Evolutionary conservation across 2,329 filamentous ascomycete genomes (phyloP), one percentile per base, ranked within the genome.

Genomic region (Microsporum audouinii): DNA sequence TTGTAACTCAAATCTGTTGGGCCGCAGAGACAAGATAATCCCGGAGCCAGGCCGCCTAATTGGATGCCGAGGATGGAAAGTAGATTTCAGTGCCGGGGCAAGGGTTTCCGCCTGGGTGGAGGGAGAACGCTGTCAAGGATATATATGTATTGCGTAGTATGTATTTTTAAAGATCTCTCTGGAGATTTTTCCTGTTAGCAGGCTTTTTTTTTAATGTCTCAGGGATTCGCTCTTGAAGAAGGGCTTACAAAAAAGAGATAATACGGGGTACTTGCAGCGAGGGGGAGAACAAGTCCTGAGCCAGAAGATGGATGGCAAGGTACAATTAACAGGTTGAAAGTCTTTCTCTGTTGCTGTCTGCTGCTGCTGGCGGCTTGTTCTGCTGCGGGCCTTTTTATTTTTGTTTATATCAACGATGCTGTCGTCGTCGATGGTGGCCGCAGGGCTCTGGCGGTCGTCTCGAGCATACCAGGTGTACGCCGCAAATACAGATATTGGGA

Each of bases 401-500:
- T 31, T 29, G 27, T 23, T 23, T 23, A 23, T 23, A 36, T 3
- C 8, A 8, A 33, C 33, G 51, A 63, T 63, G 62, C 58, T 63
- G 14, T 53, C 58, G 17, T 58, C 57, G 60, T 68, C 62, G n/a
- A 61, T 60, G 27, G 61, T 84, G 58, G 79, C 83, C 56, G 80
- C 84, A 59, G 77, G 84, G 56, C 78, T 91, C 41, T 89, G 85
- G 83, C 84, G 85, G 63, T 82, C 82, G 6, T 77, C 91, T 60
- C 83, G 84, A 63, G 79, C 84, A 10, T 82, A 88, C 66, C 89
- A 94, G 72, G 78, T 95, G 41, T 95, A 88, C 68, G 89, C 89
- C 33, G 88, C 89, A 55, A 94, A 92, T 68, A 94, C 89, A 0
- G 84, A 88, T 65, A 88, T 94, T 31, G 89, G 89, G 65, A 95